Percentiles rank a stretch among this genome's conserved stretches.
These are phyloP conservation scores for Tilletia walkeri DNA, from an alignment of 1,284 basidiomycete species.

Conservation along the genomic window DNA sequence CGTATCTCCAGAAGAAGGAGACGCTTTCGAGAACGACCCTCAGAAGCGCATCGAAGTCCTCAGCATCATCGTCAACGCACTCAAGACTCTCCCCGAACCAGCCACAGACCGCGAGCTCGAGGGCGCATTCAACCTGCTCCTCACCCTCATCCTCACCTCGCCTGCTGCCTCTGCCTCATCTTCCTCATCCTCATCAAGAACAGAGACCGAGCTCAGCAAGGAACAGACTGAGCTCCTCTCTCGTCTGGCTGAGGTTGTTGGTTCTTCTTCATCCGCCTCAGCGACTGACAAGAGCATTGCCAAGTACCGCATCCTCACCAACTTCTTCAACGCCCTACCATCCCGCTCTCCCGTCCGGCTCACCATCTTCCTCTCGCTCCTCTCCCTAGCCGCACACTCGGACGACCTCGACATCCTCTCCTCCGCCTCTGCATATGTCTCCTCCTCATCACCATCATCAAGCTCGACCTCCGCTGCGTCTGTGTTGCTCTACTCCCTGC, in stretches of 20 bases:
- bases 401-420: constrained; percentile 51
- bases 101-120: constrained; percentile 51
- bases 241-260: constrained; percentile 23
- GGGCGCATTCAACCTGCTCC: constrained; percentile 50
- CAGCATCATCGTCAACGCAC: constrained; percentile 34
- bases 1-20: constrained; percentile 24
- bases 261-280: constrained; percentile 21
- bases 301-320: constrained; percentile 40
- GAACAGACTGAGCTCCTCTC: constrained; percentile 8
- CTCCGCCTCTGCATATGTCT: constrained; percentile 20
- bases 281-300: constrained; percentile 35
- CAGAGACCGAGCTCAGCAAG: constrained; percentile 26
- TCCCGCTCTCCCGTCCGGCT: constrained; percentile 38
- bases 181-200: constrained; percentile 1
- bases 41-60: constrained; percentile 34
- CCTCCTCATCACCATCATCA: neutral
- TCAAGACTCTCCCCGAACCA: constrained; percentile 34
- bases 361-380: constrained; percentile 39
- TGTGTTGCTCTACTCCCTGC: constrained; percentile 32
- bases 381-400: constrained; percentile 42
- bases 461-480: neutral
- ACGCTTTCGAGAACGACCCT: constrained; percentile 24
- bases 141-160: constrained; percentile 33
- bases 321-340: constrained; percentile 51
- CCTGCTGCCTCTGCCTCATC: constrained; percentile 13